Conservation (phyloP, 768 basidiomycete genomes). For the Gloeopeniophorella convolvens region DNA sequence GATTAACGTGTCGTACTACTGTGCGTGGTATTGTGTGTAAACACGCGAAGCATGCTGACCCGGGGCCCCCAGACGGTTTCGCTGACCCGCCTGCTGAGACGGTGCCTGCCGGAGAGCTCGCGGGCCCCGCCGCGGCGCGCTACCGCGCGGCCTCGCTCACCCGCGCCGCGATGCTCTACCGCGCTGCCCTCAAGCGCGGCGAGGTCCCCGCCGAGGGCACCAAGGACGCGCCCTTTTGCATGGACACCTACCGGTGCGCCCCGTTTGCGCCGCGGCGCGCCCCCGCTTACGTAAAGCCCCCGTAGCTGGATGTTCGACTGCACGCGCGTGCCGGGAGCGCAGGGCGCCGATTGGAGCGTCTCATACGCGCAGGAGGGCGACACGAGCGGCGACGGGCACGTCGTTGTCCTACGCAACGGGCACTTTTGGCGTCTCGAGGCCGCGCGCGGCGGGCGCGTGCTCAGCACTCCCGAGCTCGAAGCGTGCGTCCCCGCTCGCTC, state of each 20-base stretch:
- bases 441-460: constrained; percentile 45
- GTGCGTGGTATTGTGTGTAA: constrained; percentile 31
- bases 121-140: constrained; percentile 28
- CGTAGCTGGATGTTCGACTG: constrained; percentile 97
- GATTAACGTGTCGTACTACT: constrained; percentile 93
- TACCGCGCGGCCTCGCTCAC: constrained; percentile 68
- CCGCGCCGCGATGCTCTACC: constrained; percentile 67
- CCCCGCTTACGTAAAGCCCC: too few relatives aligned
- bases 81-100: constrained; percentile 52
- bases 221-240: constrained; percentile 68
- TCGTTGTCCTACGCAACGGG: constrained; percentile 82
- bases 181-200: constrained; percentile 61
- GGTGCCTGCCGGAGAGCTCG: constrained; percentile 48
- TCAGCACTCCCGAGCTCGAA: constrained; percentile 60
- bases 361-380: constrained; percentile 57
- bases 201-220: constrained; percentile 56
- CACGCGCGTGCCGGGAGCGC: constrained; percentile 67
- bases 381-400: constrained; percentile 60
- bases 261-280: background rate
- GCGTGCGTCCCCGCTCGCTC: constrained; percentile 34
- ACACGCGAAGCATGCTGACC: too few relatives aligned
- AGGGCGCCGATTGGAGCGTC: constrained; percentile 72
- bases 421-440: constrained; percentile 77
- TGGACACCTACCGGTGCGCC: constrained; percentile 76
- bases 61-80: constrained; percentile 92